Evolutionary conservation across 441 rosid species (phyloP).

Genomic region (Kokia cookei): DNA sequence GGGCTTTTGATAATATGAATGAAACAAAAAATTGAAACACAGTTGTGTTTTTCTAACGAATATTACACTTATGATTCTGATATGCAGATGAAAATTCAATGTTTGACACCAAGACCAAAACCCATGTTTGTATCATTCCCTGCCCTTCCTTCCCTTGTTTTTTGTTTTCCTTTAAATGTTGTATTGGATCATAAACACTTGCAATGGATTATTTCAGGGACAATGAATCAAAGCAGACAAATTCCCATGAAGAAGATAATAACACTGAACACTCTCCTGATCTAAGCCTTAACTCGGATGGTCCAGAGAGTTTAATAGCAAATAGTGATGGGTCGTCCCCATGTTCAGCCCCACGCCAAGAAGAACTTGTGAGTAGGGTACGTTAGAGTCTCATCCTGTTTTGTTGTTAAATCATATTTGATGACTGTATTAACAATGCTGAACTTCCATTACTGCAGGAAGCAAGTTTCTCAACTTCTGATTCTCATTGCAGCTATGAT

Average conservation of each 20-base stretch:
- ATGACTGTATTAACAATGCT: background rate
- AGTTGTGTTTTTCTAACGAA: background rate
- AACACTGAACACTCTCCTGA: conserved; percentile 15
- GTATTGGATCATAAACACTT: background rate
- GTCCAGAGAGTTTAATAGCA: conserved; percentile 14
- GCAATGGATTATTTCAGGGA: conserved; percentile 25
- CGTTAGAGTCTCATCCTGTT: background rate
- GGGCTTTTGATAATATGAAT: background rate
- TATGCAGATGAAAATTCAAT: conserved; percentile 42
- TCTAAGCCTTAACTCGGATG: conserved; percentile 32
- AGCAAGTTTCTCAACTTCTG: conserved; percentile 25
- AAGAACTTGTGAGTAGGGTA: conserved; percentile 29
- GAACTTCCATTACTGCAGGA: conserved; percentile 19
- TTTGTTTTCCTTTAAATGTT: background rate
- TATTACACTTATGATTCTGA: background rate
- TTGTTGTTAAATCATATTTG: background rate
- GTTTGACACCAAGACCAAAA: conserved; percentile 44
- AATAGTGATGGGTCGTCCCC: conserved; percentile 19
- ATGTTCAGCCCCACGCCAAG: conserved; percentile 17
- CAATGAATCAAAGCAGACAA: conserved; percentile 26
- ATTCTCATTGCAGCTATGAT: conserved; percentile 33
- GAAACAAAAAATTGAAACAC: background rate
- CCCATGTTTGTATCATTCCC: conserved; percentile 30
- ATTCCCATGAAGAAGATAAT: conserved; percentile 17
- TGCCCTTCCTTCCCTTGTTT: background rate